Percentiles rank a stretch among this genome's conserved stretches.
These are phyloP conservation scores for Lachnellula subtilissima DNA, from an alignment of 2,329 filamentous ascomycete genomes.

Conservation along the genomic window DNA sequence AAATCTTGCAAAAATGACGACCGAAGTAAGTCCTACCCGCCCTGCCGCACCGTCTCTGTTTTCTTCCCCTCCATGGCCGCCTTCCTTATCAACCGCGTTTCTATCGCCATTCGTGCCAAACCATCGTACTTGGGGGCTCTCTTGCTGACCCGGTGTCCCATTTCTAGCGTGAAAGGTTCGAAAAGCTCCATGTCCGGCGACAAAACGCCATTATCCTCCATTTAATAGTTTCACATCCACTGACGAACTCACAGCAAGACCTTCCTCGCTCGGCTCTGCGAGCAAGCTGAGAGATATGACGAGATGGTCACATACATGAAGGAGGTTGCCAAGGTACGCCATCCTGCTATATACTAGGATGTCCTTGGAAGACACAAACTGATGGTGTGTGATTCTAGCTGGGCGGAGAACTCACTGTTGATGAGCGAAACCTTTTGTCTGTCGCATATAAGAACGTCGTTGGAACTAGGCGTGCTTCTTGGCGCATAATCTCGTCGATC, in stretches of 20 bases:
- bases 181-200: constrained; percentile 3
- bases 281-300: constrained; percentile 99
- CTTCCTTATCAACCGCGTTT: constrained; percentile 25
- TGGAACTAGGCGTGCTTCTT: constrained; percentile 94
- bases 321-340: constrained; percentile 87
- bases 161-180: constrained; percentile 33
- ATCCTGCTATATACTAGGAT: constrained; percentile 22
- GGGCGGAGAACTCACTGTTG: constrained; percentile 76
- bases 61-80: constrained; percentile 22
- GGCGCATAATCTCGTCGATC: constrained; percentile 99
- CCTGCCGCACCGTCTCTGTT: constrained; percentile 10
- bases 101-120: constrained; percentile 3
- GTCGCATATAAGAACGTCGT: constrained; percentile 99
- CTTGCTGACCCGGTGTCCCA: constrained; percentile 20
- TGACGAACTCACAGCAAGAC: constrained; percentile 70
- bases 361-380: constrained; percentile 11
- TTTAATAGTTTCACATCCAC: constrained; percentile 9
- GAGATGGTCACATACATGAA: constrained; percentile 99
- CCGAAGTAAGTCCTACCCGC: constrained; percentile 31
- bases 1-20: constrained; percentile 28
- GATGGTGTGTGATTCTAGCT: constrained; percentile 38
- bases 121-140: constrained; percentile 3
- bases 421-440: constrained; percentile 97
- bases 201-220: background rate
- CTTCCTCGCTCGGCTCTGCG: constrained; percentile 98